These are phyloP conservation scores for Pestalotiopsis fici DNA, from an alignment of 2,329 filamentous ascomycete species.

Conservation along the genomic window DNA sequence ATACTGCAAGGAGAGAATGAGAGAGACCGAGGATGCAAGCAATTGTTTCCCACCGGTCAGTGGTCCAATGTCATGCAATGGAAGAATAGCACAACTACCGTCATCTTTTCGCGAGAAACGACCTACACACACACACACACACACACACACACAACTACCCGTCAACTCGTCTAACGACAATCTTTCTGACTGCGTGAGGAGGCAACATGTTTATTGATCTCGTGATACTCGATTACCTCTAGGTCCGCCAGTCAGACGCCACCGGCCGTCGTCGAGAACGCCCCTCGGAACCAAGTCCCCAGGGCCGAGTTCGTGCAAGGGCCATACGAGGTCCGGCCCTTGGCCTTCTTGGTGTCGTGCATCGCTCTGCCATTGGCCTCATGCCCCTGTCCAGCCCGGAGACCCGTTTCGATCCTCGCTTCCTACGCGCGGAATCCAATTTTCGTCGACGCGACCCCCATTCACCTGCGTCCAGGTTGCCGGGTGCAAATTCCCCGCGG, in stretches of 20 bases:
- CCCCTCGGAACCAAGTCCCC: not conserved
- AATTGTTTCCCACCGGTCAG: too few species aligned
- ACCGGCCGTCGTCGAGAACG: not conserved
- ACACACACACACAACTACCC: not conserved
- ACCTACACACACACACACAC: too few species aligned
- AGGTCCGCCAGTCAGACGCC: not conserved
- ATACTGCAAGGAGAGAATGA: not conserved
- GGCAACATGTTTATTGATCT: not conserved
- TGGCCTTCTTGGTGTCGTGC: not conserved
- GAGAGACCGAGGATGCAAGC: too few species aligned
- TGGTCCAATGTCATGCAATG: not conserved
- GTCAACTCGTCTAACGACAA: not conserved
- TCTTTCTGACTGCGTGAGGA: not conserved
- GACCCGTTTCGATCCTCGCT: not conserved
- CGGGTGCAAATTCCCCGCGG: slow-evolving; percentile 2
- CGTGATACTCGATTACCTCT: not conserved
- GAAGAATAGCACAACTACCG: not conserved
- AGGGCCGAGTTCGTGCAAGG: slow-evolving; percentile 4
- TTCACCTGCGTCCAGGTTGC: not conserved
- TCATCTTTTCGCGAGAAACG: too few species aligned
- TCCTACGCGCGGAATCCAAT: slow-evolving; percentile 4
- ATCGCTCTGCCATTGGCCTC: not conserved
- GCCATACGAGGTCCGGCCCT: slow-evolving; percentile 1
- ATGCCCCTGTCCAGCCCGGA: not conserved
- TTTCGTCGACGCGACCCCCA: not conserved